Conservation (phyloP, 1,139 yeast species). For the Yamadazyma triangularis region DNA sequence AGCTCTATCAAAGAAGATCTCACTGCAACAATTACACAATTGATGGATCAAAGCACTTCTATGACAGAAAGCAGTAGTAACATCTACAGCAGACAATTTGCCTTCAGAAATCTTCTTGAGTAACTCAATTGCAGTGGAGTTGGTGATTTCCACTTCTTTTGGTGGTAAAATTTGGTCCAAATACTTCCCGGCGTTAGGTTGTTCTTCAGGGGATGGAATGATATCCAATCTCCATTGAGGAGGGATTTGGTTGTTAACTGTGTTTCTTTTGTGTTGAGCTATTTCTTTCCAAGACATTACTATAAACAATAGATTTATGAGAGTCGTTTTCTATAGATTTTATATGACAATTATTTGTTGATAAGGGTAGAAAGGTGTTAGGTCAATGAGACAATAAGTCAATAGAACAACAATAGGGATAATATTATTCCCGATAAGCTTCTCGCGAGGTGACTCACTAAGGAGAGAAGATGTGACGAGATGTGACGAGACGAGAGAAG, state of each 20-base stretch:
- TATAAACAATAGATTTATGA: too few species aligned
- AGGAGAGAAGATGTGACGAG: too few species aligned
- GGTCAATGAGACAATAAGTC: too few species aligned
- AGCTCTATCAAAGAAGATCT: conserved; percentile 30
- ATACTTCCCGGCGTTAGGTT: conserved; percentile 26
- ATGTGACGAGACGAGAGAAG: too few species aligned
- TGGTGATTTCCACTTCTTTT: conserved; percentile 29
- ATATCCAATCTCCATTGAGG: conserved; percentile 15
- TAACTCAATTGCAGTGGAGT: conserved; percentile 7
- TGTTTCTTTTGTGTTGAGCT: conserved; percentile 3
- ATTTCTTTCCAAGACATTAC: conserved; percentile 7
- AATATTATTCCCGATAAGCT: too few species aligned
- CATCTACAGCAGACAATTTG: conserved; percentile 7
- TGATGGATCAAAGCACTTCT: conserved; percentile 44
- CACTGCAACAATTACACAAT: conserved; percentile 29
- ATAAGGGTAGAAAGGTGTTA: too few species aligned
- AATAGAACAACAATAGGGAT: too few species aligned
- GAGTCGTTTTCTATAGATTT: too few species aligned
- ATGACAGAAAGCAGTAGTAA: conserved; percentile 11
- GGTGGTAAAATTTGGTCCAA: conserved; percentile 24
- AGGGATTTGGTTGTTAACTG: conserved; percentile 14
- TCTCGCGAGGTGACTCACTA: too few species aligned
- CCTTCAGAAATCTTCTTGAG: conserved; percentile 6
- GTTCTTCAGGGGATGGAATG: conserved; percentile 10
- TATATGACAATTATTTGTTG: too few species aligned